Base-by-base conservation (phyloP, 345 rosid species). In the Eutrema yunnanense region DNA sequence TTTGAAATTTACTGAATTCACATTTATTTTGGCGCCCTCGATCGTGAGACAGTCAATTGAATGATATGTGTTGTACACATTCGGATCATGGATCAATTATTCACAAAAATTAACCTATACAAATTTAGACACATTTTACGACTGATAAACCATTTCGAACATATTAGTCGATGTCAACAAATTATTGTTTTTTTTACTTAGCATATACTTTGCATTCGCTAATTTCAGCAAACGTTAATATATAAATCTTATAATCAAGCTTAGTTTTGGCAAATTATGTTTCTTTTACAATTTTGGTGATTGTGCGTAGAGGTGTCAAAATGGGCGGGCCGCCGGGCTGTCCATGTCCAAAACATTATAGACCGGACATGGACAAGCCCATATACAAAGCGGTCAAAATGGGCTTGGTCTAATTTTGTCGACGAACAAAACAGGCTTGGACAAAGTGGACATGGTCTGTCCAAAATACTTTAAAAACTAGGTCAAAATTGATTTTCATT, bases 11-110 rank as follows among this genome's bases (percentile, higher is more conserved):
- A 68, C 54, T 61, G 43, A n/a, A 11, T 27, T 53, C 51, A 75
- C 69, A 75, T 75, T 61, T 68, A 68, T 75, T 68, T 75, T 75
- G 61, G 74, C 64, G 73, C 79, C 65, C 26, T 60, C 34, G 8
- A 32, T 67, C 53, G 62, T 67, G 68, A 67, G 73, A 74, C 78
- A 67, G 36, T 67, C 68, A 50, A 67, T 74, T 74, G 55, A 74
- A 74, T 74, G 73, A 42, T 27, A 61, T 44, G 57, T 43, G 57
- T 43, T 53, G 73, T 75, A 75, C 69, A 68, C 11, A 19, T 19
- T 53, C 50, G 27, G 53, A 58, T 65, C 54, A 47, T 46, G 32
- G 36, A 46, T 73, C 51, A 44, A 36, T 58, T 67, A n/a, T 75
- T 60, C 8, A 42, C 3, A 50, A 50, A 41, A 40, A 1, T 0